Percentiles rank a stretch among this genome's conserved stretches.
Evolutionary conservation across 352 stramenopile species (phyloP).

Genomic region (Elongisporangium prolatum): DNA sequence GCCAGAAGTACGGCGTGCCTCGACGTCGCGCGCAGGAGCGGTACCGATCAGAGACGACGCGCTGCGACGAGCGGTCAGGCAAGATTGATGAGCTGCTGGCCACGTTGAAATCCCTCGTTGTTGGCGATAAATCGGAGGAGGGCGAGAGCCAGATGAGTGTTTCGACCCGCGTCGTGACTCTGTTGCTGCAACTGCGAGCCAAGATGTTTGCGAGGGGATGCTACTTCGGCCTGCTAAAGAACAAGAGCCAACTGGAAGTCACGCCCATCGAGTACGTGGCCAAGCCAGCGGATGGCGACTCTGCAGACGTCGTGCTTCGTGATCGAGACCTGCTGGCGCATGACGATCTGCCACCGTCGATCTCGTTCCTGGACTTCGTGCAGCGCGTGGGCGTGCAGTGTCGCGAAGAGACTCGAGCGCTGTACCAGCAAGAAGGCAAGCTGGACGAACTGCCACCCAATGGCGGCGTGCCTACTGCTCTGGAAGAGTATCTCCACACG

Average conservation of each 20-base stretch:
- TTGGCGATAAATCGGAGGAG: conserved; percentile 8
- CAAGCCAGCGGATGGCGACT: conserved; percentile 7
- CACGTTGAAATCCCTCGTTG: conserved; percentile 37
- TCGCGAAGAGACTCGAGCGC: conserved; percentile 41
- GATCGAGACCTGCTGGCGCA: conserved; percentile 45
- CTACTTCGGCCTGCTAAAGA: conserved; percentile 60
- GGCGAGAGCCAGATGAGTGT: neutral
- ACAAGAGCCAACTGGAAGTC: conserved; percentile 42
- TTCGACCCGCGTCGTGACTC: conserved; percentile 18
- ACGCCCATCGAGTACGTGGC: conserved; percentile 20
- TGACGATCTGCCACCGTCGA: conserved; percentile 15
- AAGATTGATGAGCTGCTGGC: conserved; percentile 60
- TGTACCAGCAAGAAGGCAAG: conserved; percentile 63
- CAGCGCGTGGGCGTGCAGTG: conserved; percentile 52
- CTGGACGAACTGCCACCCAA: conserved; percentile 55
- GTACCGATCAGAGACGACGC: conserved; percentile 78
- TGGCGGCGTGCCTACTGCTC: conserved; percentile 47
- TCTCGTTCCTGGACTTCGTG: conserved; percentile 48
- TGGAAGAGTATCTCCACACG: conserved; percentile 68
- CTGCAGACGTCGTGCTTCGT: conserved; percentile 15
- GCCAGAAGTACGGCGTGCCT: conserved; percentile 86
- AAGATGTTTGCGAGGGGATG: conserved; percentile 52
- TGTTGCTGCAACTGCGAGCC: conserved; percentile 49
- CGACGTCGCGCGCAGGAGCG: conserved; percentile 78
- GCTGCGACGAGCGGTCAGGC: conserved; percentile 62